Evolutionary conservation across 371 early-diverging fungal species (phyloP).

Genomic region (Mucor plumbeus): DNA sequence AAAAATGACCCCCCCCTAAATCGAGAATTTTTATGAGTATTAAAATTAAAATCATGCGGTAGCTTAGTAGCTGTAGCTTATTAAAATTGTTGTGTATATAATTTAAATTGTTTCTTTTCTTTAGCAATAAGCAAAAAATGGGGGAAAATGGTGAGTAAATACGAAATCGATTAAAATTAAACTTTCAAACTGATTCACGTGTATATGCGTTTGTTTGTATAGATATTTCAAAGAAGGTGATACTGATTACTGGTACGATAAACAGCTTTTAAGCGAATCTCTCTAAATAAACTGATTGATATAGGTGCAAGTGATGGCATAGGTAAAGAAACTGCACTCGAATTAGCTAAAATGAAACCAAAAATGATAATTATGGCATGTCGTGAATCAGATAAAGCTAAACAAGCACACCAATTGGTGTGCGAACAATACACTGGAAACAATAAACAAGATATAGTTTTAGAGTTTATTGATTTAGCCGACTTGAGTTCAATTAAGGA

Average conservation of each 20-base stretch:
- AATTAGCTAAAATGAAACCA: constrained; percentile 21
- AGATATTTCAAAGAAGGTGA: constrained; percentile 5
- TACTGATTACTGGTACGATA: constrained; percentile 17
- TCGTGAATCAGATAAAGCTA: constrained; percentile 27
- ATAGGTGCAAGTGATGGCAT: constrained; percentile 34
- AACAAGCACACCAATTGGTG: constrained; percentile 12
- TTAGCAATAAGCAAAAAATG: too few species aligned
- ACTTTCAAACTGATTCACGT: constrained; percentile 1
- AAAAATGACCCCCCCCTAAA: too few species aligned
- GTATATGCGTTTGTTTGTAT: not conserved
- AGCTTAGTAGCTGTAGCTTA: too few species aligned
- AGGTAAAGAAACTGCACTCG: constrained; percentile 29
- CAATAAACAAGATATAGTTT: constrained; percentile 5
- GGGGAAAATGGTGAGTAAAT: too few species aligned
- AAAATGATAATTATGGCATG: constrained; percentile 25
- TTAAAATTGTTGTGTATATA: too few species aligned
- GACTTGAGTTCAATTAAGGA: constrained; percentile 21
- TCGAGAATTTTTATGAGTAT: too few species aligned
- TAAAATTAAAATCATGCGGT: too few species aligned
- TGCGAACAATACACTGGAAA: not conserved
- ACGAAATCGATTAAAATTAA: not conserved
- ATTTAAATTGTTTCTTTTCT: too few species aligned
- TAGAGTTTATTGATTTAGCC: constrained; percentile 23
- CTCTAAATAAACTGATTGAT: not conserved
- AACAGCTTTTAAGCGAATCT: not conserved